Base-by-base conservation (phyloP, 805 yeast species). In the Teunomyces cretensis region DNA sequence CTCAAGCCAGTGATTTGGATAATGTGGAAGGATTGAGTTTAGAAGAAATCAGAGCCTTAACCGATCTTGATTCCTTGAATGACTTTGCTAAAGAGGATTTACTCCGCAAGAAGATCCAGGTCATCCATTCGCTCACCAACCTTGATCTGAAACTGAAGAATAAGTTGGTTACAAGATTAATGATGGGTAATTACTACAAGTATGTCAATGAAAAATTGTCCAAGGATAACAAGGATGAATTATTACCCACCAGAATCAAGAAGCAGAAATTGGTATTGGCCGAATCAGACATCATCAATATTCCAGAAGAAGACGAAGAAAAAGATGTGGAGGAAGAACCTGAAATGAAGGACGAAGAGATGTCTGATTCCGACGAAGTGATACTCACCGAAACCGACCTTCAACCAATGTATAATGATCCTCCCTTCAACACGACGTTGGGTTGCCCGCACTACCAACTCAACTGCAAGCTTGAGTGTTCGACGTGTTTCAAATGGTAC, bases 371-470 rank as follows among this genome's bases (percentile, higher is more conserved):
- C 11, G 77, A 71, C 28, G 76, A 72, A 52, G 83, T 80, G 2
- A 58, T 71, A 2, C 62, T 82, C 1, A 68, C 77, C 0, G 76
- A 71, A 6, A 55, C 59, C 13, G 89, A 84, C 53, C 68, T 62
- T 33, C 45, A 54, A 16, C 79, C 83, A 1, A 64, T 81, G 0
- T 84, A 70, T 54, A 71, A 73, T 53, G 73, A 75, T 52, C 55
- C 63, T 26, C 65, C 65, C 9, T 66, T 68, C 11, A 68, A 55
- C n/a, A 41, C 68, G 2, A 67, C 78, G 1, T 60, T 84, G 24
- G 97, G 97, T 2, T 91, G 97, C 60, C 68, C 67, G 15, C 97
- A 91, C 64, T 91, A 91, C 64, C 86, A 81, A 57, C 69, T 96
- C 28, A 83, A 84, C 48, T 89, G 96, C 67, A 89, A 90, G 60